Base-by-base conservation (phyloP, 306 rosid genomes). In the Glycyrrhiza uralensis region DNA sequence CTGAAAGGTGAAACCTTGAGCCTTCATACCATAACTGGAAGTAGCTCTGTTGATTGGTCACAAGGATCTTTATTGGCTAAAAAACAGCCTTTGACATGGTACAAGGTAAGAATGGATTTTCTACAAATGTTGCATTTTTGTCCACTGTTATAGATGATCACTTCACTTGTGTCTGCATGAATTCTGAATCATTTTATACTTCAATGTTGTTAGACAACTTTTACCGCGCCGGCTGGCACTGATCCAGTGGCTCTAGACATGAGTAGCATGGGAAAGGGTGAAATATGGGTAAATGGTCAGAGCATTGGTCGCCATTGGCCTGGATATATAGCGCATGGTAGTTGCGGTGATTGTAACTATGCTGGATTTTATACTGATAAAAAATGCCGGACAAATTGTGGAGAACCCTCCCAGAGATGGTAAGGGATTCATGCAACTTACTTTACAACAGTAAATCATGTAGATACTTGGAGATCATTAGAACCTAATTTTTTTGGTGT, bases 261-360 rank as follows among this genome's bases (percentile, higher is more conserved):
- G 94, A 46, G 77, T 3, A 76, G 89, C 69, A 88, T 93, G 98
- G 93, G 93, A 51, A 93, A 90, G 76, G 98, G 96, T 68, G 86
- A 89, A 79, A 69, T 87, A 29, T 93, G 98, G 98, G 76, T 93
- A 65, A 93, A 93, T n/a, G 98, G 97, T 60, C 81, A 81, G 50
- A 91, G 82, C 81, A 76, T 93, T 18, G 97, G 97, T 66, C 85
- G 98, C 67, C 92, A 91, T 79, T 93, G 98, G 97, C 86, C 96
- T 2, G 81, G 54, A 66, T 46, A 80, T 42, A 83, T 7, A 26
- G 96, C 97, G 35, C 72, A 54, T 0, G 98, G 96, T 14, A 76
- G 51, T 69, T 93, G 98, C 44, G 65, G 54, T 3, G 23, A 10
- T 17, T 93, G 96, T 69, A 75, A 82, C 42, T 93, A 91, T 63